phyloP scores from a whole-genome alignment of 1,139 yeast species.

The Saccharomyces uvarum region DNA sequence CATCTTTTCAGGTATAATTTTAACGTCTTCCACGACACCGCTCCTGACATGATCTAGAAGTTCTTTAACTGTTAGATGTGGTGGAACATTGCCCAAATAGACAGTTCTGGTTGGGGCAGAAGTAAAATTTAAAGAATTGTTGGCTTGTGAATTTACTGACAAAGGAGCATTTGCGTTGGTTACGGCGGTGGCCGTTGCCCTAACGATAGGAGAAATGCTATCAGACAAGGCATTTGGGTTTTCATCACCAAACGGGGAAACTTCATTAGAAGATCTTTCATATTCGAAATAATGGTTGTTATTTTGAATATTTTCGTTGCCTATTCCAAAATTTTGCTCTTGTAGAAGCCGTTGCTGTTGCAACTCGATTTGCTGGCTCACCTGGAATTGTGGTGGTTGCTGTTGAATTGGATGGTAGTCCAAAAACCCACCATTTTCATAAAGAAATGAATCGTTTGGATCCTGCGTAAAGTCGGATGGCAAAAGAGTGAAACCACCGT shows the following conservation, averaged over 20 bases:
- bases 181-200: slow-evolving; percentile 15
- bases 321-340: not conserved
- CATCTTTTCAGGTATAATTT: slow-evolving; percentile 45
- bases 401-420: not conserved
- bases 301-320: not conserved
- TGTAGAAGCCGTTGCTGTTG: slow-evolving; percentile 1
- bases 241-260: not conserved
- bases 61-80: slow-evolving; percentile 73
- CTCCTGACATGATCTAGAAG: slow-evolving; percentile 83
- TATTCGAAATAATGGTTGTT: not conserved
- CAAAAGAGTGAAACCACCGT: not conserved
- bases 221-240: slow-evolving; percentile 2
- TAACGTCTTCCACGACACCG: slow-evolving; percentile 75
- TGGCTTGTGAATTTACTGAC: slow-evolving; percentile 15
- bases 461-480: slow-evolving; percentile 1
- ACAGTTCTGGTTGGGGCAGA: slow-evolving; percentile 77
- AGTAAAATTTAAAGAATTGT: slow-evolving; percentile 29
- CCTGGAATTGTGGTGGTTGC: not conserved
- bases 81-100: slow-evolving; percentile 81
- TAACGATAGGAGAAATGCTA: slow-evolving; percentile 4
- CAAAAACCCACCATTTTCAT: not conserved
- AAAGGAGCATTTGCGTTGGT: slow-evolving; percentile 21
- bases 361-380: not conserved
- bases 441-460: not conserved
- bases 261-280: not conserved